phyloP scores from a whole-genome alignment of 129 eudicot genomes.

The Oenanthe sinensis region DNA sequence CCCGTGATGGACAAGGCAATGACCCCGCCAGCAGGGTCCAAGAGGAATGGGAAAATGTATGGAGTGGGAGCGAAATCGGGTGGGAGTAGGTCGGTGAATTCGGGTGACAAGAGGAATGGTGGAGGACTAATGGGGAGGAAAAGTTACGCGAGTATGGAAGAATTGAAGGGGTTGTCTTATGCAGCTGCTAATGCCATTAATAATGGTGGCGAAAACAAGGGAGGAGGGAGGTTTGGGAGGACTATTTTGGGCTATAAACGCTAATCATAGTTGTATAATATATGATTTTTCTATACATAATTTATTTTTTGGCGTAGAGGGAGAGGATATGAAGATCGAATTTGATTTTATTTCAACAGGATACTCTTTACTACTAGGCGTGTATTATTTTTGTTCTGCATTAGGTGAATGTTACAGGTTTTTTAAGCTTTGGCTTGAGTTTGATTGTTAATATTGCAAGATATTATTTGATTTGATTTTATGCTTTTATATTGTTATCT shows the following conservation, averaged over 20 bases:
- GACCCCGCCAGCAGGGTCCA: conserved; percentile 58
- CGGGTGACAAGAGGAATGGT: conserved; percentile 58
- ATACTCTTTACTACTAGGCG: neutral
- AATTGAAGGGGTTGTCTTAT: conserved; percentile 50
- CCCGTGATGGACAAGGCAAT: conserved; percentile 47
- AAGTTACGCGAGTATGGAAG: conserved; percentile 67
- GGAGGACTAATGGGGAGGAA: conserved; percentile 61
- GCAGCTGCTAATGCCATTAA: conserved; percentile 57
- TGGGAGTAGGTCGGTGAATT: conserved; percentile 70
- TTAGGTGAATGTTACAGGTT: neutral
- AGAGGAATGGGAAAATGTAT: conserved; percentile 40
- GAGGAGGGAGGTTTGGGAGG: conserved; percentile 36
- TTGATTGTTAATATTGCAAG: conserved; percentile 7
- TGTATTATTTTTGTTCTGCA: neutral
- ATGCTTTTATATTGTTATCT: neutral
- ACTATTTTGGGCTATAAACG: conserved; percentile 52
- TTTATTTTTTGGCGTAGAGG: neutral
- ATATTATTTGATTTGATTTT: neutral
- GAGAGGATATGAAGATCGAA: neutral
- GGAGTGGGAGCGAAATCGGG: conserved; percentile 39
- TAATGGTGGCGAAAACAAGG: conserved; percentile 38
- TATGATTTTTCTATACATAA: neutral
- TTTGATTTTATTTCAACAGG: neutral
- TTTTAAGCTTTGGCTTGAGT: neutral
- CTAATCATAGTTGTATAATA: conserved; percentile 10